These are phyloP conservation scores for Pichia heedii DNA, from an alignment of 805 yeast genomes.

Conservation along the genomic window DNA sequence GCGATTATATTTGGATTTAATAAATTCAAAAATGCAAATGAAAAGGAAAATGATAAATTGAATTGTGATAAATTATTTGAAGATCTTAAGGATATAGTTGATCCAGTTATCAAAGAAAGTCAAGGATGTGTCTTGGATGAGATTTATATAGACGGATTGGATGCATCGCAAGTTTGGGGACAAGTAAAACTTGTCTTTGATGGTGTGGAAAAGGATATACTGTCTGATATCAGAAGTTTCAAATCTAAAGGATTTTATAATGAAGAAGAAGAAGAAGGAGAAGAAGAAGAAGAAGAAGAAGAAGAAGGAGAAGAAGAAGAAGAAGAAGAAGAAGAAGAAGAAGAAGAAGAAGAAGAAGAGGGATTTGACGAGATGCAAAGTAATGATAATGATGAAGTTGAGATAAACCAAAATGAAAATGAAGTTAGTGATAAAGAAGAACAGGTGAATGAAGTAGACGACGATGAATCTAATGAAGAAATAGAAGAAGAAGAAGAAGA, in stretches of 20 bases:
- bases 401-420: conserved; percentile 15
- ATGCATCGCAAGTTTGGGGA: conserved; percentile 88
- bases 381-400: conserved; percentile 23
- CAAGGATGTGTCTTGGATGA: conserved; percentile 64
- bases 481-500: conserved; percentile 39
- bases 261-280: conserved; percentile 13
- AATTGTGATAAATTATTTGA: conserved; percentile 8
- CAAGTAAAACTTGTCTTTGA: conserved; percentile 83
- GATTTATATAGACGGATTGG: conserved; percentile 76
- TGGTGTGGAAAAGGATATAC: conserved; percentile 57
- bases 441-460: conserved; percentile 24
- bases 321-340: conserved; percentile 22
- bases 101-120: conserved; percentile 26
- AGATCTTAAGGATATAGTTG: conserved; percentile 10
- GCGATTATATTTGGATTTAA: conserved; percentile 2
- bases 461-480: conserved; percentile 39
- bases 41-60: not conserved
- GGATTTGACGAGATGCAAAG: conserved; percentile 19
- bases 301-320: conserved; percentile 22
- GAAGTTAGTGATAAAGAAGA: conserved; percentile 29
- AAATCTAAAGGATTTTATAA: conserved; percentile 25
- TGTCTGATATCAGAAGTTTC: conserved; percentile 45
- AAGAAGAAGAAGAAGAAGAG: conserved; percentile 18
- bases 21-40: not conserved
- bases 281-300: conserved; percentile 23